These are phyloP conservation scores for Batkoa obscura DNA, from an alignment of 371 early-diverging fungal genomes.

Conservation along the genomic window DNA sequence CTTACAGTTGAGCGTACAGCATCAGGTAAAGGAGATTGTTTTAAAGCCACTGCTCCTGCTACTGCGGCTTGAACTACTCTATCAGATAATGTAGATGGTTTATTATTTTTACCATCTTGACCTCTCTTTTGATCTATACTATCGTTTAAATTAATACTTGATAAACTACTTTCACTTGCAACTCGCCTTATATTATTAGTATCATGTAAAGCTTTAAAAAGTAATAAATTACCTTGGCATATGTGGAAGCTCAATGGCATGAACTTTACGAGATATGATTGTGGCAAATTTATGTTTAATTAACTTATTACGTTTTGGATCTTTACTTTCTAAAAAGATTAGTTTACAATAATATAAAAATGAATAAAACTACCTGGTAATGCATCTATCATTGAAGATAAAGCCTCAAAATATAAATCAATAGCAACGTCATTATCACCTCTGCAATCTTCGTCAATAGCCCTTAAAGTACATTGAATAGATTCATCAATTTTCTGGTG, in stretches of 20 bases:
- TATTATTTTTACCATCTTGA: not conserved
- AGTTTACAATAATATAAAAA: not conserved
- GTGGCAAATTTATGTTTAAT: not conserved
- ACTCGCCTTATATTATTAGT: not conserved
- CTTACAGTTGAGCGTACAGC: conserved; percentile 20
- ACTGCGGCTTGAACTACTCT: conserved; percentile 24
- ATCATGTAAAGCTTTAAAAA: not conserved
- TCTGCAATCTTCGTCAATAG: not conserved
- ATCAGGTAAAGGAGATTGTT: conserved; percentile 44
- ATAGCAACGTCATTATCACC: not conserved
- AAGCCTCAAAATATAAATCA: not conserved
- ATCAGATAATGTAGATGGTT: conserved; percentile 14
- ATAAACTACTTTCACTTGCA: not conserved
- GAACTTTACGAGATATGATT: not conserved
- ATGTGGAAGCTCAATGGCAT: not conserved
- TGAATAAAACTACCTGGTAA: not conserved
- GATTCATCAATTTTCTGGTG: not conserved
- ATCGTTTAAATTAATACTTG: not conserved
- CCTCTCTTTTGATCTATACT: not conserved
- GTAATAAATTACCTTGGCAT: not conserved
- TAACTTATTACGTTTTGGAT: not conserved
- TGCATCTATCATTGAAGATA: not conserved
- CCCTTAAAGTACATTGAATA: not conserved
- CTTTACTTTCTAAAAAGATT: not conserved
- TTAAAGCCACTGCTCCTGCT: conserved; percentile 30